Evolutionary conservation across 139 green algal species (phyloP).

Genomic region (Picochlorum sp.): DNA sequence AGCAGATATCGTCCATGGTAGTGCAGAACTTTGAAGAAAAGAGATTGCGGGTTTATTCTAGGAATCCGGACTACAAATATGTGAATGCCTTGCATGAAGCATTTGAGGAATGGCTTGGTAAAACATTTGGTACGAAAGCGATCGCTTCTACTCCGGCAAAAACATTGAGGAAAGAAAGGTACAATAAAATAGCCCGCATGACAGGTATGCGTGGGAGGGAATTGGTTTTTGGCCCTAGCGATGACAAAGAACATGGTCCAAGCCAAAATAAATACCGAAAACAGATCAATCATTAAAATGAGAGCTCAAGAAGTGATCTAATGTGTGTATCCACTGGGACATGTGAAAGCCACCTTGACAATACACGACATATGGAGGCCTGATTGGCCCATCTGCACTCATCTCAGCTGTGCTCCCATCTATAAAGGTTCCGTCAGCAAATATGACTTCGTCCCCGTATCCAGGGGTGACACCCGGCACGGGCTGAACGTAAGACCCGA

Average conservation of each 20-base stretch:
- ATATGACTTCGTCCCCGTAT: conserved; percentile 87
- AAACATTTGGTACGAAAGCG: conserved; percentile 16
- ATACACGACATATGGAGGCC: conserved; percentile 82
- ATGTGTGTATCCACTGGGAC: conserved; percentile 71
- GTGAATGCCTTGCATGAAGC: conserved; percentile 28
- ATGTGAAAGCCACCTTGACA: conserved; percentile 86
- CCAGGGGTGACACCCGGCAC: conserved; percentile 77
- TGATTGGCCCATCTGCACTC: conserved; percentile 80
- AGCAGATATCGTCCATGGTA: conserved; percentile 35
- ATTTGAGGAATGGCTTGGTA: conserved; percentile 29
- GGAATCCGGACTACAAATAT: conserved; percentile 12
- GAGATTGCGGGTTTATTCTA: conserved; percentile 42
- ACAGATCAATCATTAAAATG: neutral
- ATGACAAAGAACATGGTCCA: conserved; percentile 19
- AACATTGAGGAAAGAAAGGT: neutral
- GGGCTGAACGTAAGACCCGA: conserved; percentile 80
- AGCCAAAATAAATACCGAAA: conserved; percentile 23
- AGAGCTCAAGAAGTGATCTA: conserved; percentile 11
- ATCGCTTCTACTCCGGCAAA: neutral
- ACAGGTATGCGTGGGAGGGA: neutral
- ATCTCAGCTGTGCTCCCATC: conserved; percentile 88
- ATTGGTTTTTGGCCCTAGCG: neutral
- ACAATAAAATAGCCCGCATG: neutral
- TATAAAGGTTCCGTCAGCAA: conserved; percentile 94
- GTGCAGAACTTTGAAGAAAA: conserved; percentile 42